Evolutionary conservation across 306 rosid species (phyloP), one percentile per base, ranked within the genome.

Genomic region (Prinsepia uniflora): DNA sequence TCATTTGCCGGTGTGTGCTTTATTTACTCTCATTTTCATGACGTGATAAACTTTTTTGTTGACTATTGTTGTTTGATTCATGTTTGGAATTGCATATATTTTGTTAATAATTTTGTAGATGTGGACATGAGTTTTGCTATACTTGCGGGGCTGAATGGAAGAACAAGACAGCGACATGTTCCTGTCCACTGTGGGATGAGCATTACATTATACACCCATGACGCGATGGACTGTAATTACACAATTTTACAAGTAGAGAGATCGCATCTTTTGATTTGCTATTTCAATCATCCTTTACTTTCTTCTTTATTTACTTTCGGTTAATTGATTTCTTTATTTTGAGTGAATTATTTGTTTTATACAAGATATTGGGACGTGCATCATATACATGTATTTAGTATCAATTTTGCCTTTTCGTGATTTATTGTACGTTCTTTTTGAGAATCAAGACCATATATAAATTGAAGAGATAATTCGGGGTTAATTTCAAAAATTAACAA

Each of bases 91-190:
- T 24, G 30, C 30, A 24, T 24, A 24, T 6, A 11, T 53, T 72
- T n/a, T n/a, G n/a, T n/a, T n/a, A n/a, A n/a, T n/a, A n/a, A 73
- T 69, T 82, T 44, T 77, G 78, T 75, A 88, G 97, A 79, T 91
- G 97, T 47, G 90, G 89, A 54, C 70, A 58, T 7, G 89, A 88
- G 71, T 91, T 91, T 62, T 91, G 97, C 85, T 91, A 91, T 46
- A 85, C 73, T 45, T 91, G 97, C 72, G 97, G 97, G 63, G 89
- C 85, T 48, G 90, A 80, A 80, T 91, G 97, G 97, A 86, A 81
- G 74, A 49, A 83, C 52, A 91, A 88, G 69, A 77, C 50, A 71
- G 76, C 90, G 65, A 84, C 92, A 0, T 91, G 97, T 82, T 22
- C 75, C 41, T 88, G 97, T 62, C 88, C 90, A 13, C 85, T 84